Evolutionary conservation across 2,329 filamentous ascomycete species (phyloP).

Genomic region (Apiospora saccharicola): DNA sequence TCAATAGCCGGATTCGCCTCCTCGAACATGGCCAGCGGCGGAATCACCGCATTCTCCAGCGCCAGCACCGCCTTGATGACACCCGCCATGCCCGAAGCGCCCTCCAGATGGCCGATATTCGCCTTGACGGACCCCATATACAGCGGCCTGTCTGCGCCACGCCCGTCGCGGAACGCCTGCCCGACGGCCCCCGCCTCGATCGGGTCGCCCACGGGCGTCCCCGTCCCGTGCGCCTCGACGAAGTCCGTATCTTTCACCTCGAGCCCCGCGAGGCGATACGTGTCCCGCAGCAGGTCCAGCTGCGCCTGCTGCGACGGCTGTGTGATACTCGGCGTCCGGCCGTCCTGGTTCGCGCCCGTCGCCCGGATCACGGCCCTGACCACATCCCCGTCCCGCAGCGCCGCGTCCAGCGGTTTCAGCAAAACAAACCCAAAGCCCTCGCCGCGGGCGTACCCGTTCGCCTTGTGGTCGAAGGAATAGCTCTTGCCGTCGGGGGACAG

Average conservation of each 20-base stretch:
- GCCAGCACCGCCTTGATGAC: slow-evolving; percentile 45
- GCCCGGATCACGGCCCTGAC: slow-evolving; percentile 43
- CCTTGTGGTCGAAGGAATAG: slow-evolving; percentile 26
- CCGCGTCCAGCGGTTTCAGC: slow-evolving; percentile 55
- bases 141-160: slow-evolving; percentile 36
- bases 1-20: slow-evolving; percentile 42
- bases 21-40: slow-evolving; percentile 50
- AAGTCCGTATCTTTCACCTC: slow-evolving; percentile 28
- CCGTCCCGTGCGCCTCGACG: slow-evolving; percentile 45
- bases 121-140: slow-evolving; percentile 48
- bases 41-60: slow-evolving; percentile 51
- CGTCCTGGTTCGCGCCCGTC: slow-evolving; percentile 34
- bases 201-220: slow-evolving; percentile 55
- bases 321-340: slow-evolving; percentile 31
- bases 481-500: slow-evolving; percentile 42
- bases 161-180: slow-evolving; percentile 40
- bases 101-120: slow-evolving; percentile 47
- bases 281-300: slow-evolving; percentile 34
- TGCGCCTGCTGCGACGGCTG: slow-evolving; percentile 37
- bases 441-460: slow-evolving; percentile 45
- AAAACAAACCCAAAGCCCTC: slow-evolving; percentile 58
- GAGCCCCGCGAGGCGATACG: slow-evolving; percentile 33
- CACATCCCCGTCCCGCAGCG: slow-evolving; percentile 47
- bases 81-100: slow-evolving; percentile 40
- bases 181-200: slow-evolving; percentile 52